Conservation (phyloP, 1,284 basidiomycete genomes). For the Ustilago vetiveriae region DNA sequence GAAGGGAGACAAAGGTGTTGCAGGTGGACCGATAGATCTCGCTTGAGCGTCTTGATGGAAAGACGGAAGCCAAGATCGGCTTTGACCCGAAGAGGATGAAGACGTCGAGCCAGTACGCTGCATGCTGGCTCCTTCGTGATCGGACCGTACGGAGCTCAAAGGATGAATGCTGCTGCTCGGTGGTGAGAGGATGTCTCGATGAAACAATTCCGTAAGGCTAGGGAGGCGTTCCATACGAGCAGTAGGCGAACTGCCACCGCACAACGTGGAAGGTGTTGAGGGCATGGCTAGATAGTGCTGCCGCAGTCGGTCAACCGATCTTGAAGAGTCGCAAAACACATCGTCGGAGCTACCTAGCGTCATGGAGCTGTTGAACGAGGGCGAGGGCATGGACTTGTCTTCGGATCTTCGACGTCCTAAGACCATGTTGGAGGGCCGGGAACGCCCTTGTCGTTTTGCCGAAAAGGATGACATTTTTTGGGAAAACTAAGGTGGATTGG, state of each 20-base stretch:
- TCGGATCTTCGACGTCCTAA: slow-evolving; percentile 26
- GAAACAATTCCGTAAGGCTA: slow-evolving; percentile 33
- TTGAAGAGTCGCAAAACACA: slow-evolving; percentile 35
- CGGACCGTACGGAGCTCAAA: slow-evolving; percentile 9
- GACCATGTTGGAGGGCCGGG: slow-evolving; percentile 28
- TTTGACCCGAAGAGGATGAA: slow-evolving; percentile 16
- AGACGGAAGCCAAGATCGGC: slow-evolving; percentile 14
- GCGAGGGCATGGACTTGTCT: slow-evolving; percentile 43
- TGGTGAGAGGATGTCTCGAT: slow-evolving; percentile 38
- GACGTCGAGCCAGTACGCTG: slow-evolving; percentile 24
- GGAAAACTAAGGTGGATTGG: too few species aligned
- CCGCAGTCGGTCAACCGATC: slow-evolving; percentile 28
- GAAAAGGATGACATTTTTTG: slow-evolving; percentile 30
- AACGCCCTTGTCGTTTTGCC: slow-evolving; percentile 33
- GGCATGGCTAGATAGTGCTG: slow-evolving; percentile 33
- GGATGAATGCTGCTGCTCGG: slow-evolving; percentile 13
- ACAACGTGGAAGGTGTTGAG: slow-evolving; percentile 26
- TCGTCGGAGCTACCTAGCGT: slow-evolving; percentile 33
- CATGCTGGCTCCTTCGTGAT: slow-evolving; percentile 12
- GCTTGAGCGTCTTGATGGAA: slow-evolving; percentile 12
- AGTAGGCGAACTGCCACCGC: slow-evolving; percentile 16
- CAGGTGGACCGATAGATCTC: slow-evolving; percentile 26
- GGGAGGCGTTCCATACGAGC: slow-evolving; percentile 28
- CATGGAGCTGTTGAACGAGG: slow-evolving; percentile 51
- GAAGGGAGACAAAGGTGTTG: slow-evolving; percentile 34